Evolutionary conservation across 371 early-diverging fungal species (phyloP), one percentile per base, ranked within the genome.

Genomic region (Apophysomyces ossiformis): DNA sequence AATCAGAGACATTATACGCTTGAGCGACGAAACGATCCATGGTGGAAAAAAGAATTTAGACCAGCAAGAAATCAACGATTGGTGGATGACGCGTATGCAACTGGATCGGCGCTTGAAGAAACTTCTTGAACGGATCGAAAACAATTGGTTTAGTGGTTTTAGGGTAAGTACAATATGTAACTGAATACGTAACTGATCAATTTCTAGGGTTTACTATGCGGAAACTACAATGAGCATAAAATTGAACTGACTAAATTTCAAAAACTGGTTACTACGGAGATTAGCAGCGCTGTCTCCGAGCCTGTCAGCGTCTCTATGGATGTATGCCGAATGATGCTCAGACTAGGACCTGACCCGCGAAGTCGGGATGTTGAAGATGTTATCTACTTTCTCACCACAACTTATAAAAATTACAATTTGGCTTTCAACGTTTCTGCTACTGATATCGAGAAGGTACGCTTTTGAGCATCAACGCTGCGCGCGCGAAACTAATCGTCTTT

Each of bases 111-210:
- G 87, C 16, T 60, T 97, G 44, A 78, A 86, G 46, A 65, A 58
- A 2, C 62, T 95, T 18, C 67, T 96, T 32, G 73, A 58, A 0
- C 64, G 68, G 2, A 83, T 97, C 9, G 93, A 97, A 64, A 68
- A 71, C 37, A 76, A 76, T 15, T 96, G 96, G 96, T 80, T 96
- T 2, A 91, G 95, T 32, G 94, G 93, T 1, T 93, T 95, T 21
- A 81, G 81, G 70, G 88, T 86, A 37, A 58, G 43, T 36, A 26
- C 1, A 1, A 26, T 2, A 3, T 26, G 2, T 26, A 26, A 3
- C 2, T 26, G 2, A 26, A 26, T 26, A 26, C 2, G 2, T 26
- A 26, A 3, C 32, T 26, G 32, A 26, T 26, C 12, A 4, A 36
- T 37, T 11, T 18, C 8, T 41, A 72, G 68, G 81, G 76, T 1